These are phyloP conservation scores for Zygosaccharomyces sapae DNA, from an alignment of 1,139 yeast genomes.

Conservation along the genomic window DNA sequence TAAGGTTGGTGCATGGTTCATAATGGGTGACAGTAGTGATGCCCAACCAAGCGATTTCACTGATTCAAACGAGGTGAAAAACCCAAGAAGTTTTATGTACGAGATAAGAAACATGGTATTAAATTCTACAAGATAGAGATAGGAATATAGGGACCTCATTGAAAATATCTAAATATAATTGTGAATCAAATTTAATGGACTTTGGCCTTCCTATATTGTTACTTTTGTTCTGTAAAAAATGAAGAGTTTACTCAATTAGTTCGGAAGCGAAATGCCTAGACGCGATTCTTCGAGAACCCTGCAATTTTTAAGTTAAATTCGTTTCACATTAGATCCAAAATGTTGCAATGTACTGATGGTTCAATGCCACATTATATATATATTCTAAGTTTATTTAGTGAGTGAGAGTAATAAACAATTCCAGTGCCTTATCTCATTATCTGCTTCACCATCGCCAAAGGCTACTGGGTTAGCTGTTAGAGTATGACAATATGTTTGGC, in stretches of 20 bases:
- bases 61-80: slow-evolving; percentile 15
- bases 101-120: slow-evolving; percentile 37
- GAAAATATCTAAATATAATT: background rate
- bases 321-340: slow-evolving; percentile 3
- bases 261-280: background rate
- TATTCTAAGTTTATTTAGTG: background rate
- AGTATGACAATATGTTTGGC: slow-evolving; percentile 18
- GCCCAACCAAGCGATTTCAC: slow-evolving; percentile 7
- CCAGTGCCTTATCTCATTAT: too few species aligned
- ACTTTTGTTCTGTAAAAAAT: background rate
- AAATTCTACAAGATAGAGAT: slow-evolving; percentile 29
- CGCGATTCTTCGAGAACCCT: slow-evolving; percentile 3
- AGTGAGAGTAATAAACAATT: background rate
- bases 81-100: slow-evolving; percentile 29
- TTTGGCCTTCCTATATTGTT: too few species aligned
- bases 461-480: background rate
- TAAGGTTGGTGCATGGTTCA: slow-evolving; percentile 34
- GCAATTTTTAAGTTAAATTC: background rate
- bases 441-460: too few species aligned
- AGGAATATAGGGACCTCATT: background rate
- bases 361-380: background rate
- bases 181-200: background rate
- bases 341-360: background rate
- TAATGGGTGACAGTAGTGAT: slow-evolving; percentile 20
- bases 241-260: slow-evolving; percentile 1